Evolutionary conservation across 306 rosid genomes (phyloP).

Genomic region (Delonix regia): DNA sequence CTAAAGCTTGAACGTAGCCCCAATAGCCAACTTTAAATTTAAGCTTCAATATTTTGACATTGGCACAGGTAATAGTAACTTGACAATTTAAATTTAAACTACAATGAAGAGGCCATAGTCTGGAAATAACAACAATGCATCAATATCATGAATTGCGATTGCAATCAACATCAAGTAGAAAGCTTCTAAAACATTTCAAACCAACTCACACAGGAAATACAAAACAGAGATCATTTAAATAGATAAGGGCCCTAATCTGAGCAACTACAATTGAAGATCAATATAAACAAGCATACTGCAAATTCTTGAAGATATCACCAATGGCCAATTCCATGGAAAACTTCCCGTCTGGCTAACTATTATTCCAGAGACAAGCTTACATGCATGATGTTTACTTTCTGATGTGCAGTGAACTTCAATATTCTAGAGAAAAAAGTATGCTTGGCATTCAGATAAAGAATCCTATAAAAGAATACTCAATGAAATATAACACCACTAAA

Average conservation of each 20-base stretch:
- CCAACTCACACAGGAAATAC: not conserved
- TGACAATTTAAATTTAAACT: not conserved
- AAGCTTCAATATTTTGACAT: not conserved
- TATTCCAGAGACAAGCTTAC: not conserved
- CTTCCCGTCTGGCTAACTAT: not conserved
- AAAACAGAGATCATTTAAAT: slow-evolving; percentile 7
- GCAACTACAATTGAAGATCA: not conserved
- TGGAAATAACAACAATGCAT: not conserved
- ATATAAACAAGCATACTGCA: not conserved
- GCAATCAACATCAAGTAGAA: not conserved
- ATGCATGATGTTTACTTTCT: not conserved
- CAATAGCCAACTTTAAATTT: not conserved
- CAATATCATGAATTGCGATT: not conserved
- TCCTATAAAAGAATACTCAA: not conserved
- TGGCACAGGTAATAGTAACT: not conserved
- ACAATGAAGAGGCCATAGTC: not conserved
- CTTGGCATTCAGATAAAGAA: too few relatives aligned
- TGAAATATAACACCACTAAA: not conserved
- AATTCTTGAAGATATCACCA: not conserved
- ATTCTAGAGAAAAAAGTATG: not conserved
- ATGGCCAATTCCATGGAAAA: not conserved
- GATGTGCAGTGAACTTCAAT: not conserved
- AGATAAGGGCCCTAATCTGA: not conserved
- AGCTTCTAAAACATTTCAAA: not conserved
- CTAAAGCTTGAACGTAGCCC: not conserved